These are phyloP conservation scores for Cyberlindnera samutprakarnensis DNA, from an alignment of 805 yeast genomes.

Conservation along the genomic window DNA sequence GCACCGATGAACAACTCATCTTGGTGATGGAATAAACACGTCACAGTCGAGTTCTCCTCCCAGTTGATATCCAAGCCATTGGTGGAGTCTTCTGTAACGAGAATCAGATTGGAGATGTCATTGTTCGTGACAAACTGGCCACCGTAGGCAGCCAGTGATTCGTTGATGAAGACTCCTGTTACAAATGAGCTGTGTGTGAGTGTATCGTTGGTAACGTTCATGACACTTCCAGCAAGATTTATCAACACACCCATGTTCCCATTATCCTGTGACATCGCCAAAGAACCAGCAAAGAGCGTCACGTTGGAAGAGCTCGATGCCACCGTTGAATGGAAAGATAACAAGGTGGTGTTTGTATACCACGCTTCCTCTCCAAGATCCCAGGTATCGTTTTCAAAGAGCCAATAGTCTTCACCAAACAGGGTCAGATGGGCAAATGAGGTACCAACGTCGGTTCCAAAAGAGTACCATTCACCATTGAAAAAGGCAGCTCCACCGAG, in stretches of 20 bases:
- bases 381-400: slow-evolving; percentile 36
- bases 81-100: slow-evolving; percentile 21
- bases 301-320: slow-evolving; percentile 11
- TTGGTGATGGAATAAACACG: slow-evolving; percentile 12
- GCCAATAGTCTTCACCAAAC: slow-evolving; percentile 32
- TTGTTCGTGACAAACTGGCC: slow-evolving; percentile 40
- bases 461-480: slow-evolving; percentile 34
- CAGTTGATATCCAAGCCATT: slow-evolving; percentile 23
- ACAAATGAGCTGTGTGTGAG: slow-evolving; percentile 19
- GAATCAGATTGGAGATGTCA: slow-evolving; percentile 15
- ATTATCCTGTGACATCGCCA: slow-evolving; percentile 14
- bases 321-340: slow-evolving; percentile 27
- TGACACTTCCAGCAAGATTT: slow-evolving; percentile 6
- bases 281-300: slow-evolving; percentile 20
- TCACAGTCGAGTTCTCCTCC: slow-evolving; percentile 14
- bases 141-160: slow-evolving; percentile 45
- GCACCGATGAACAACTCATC: slow-evolving; percentile 35
- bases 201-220: slow-evolving; percentile 15
- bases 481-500: slow-evolving; percentile 31
- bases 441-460: slow-evolving; percentile 27
- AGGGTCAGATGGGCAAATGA: slow-evolving; percentile 22
- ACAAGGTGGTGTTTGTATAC: slow-evolving; percentile 22
- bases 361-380: slow-evolving; percentile 30
- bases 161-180: slow-evolving; percentile 38
- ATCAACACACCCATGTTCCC: slow-evolving; percentile 14